Evolutionary conservation across 2,329 filamentous ascomycete genomes (phyloP).

Genomic region (Chrysosphaeria jannelii): DNA sequence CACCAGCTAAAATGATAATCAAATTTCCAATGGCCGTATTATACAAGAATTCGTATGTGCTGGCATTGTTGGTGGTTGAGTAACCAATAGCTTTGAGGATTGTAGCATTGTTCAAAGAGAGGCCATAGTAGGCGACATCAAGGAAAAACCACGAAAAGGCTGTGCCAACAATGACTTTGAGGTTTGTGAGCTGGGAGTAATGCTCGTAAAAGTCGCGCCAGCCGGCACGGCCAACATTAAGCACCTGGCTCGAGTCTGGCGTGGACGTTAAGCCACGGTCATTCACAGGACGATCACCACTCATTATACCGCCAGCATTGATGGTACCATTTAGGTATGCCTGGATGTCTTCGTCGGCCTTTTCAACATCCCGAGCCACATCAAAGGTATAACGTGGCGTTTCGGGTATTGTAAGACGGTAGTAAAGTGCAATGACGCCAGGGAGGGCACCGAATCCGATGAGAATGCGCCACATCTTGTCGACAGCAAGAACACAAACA

Average conservation of each 20-base stretch:
- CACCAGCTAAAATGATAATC: conserved; percentile 48
- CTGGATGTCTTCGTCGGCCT: conserved; percentile 40
- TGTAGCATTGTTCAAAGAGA: conserved; percentile 46
- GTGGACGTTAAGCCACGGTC: conserved; percentile 6
- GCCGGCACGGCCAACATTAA: conserved; percentile 38
- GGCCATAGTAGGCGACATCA: conserved; percentile 28
- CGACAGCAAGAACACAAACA: conserved; percentile 36
- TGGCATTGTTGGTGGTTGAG: conserved; percentile 18
- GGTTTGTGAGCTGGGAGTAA: conserved; percentile 42
- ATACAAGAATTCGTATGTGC: conserved; percentile 38
- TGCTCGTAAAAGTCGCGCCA: conserved; percentile 41
- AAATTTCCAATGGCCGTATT: conserved; percentile 53
- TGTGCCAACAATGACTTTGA: conserved; percentile 28
- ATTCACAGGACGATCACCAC: conserved; percentile 25
- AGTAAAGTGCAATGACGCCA: conserved; percentile 57
- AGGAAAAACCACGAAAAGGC: conserved; percentile 65
- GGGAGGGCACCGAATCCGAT: conserved; percentile 61
- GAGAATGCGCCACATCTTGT: conserved; percentile 66
- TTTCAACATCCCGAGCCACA: conserved; percentile 41
- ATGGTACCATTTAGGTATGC: too few species aligned
- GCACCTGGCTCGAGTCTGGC: conserved; percentile 25
- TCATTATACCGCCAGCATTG: too few species aligned
- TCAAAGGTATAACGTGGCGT: conserved; percentile 75
- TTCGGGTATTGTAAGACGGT: conserved; percentile 51
- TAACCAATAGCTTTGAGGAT: conserved; percentile 46